Percentiles rank a stretch among this genome's conserved stretches.
phyloP scores from a whole-genome alignment of 2,329 filamentous ascomycete species.

The Trichoderma citrinoviride region DNA sequence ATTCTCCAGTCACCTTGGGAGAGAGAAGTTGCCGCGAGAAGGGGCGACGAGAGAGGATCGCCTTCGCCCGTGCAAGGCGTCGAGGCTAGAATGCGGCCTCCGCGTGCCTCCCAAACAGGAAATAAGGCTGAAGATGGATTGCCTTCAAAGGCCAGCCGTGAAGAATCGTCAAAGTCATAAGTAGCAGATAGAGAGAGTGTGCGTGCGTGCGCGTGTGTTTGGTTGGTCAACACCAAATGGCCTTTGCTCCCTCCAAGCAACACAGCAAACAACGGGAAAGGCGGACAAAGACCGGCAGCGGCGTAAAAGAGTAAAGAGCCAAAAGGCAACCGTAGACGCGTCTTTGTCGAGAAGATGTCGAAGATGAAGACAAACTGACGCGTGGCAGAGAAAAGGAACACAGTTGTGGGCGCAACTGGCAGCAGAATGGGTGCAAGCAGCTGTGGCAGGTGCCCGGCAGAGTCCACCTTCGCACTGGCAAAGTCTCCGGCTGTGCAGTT shows the following conservation, averaged over 20 bases:
- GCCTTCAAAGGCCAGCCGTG: background rate
- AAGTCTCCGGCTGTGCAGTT: conserved; percentile 1
- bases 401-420: background rate
- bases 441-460: conserved; percentile 4
- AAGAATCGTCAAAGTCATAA: background rate
- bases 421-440: background rate
- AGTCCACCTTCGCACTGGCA: background rate
- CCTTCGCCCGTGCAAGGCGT: background rate
- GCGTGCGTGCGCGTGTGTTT: background rate
- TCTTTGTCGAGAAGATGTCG: conserved; percentile 3
- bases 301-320: background rate
- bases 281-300: background rate
- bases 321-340: background rate
- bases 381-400: background rate
- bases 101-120: background rate
- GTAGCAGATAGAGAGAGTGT: background rate
- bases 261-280: background rate
- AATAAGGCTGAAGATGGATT: background rate
- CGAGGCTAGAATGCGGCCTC: background rate
- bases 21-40: background rate
- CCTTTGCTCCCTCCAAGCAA: background rate
- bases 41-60: background rate
- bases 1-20: background rate
- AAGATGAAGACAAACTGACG: background rate
- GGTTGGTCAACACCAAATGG: background rate